phyloP scores from a whole-genome alignment of 352 stramenopile species.

The Phytophthora multivora region DNA sequence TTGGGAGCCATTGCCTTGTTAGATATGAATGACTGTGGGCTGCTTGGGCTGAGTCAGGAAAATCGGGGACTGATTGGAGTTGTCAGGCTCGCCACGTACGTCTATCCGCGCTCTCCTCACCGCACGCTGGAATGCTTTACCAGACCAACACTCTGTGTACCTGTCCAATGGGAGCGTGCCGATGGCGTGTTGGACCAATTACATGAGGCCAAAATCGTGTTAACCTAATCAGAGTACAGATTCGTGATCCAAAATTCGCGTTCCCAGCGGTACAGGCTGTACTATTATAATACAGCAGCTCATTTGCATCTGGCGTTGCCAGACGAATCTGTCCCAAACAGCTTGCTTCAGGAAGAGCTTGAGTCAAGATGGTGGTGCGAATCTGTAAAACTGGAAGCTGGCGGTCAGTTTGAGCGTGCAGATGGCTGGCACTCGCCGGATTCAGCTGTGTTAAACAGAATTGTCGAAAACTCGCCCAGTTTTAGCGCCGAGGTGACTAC shows the following conservation, averaged over 20 bases:
- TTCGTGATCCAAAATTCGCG: conserved; percentile 18
- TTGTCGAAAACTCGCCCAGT: no score
- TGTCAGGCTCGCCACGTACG: no score
- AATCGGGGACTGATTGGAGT: conserved; percentile 5
- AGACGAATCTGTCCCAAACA: conserved; percentile 15
- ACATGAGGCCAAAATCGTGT: not conserved
- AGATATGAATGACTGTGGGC: not conserved
- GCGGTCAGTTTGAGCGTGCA: no score
- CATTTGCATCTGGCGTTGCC: not conserved
- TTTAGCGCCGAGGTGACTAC: conserved; percentile 8
- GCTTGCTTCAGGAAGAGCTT: conserved; percentile 3
- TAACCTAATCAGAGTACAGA: conserved; percentile 20
- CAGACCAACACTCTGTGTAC: conserved; percentile 7
- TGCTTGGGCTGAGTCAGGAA: conserved; percentile 5
- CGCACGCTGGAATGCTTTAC: no score
- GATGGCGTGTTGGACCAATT: conserved; percentile 7
- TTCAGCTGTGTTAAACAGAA: conserved; percentile 3
- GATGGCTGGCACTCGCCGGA: no score
- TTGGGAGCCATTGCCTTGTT: conserved; percentile 24
- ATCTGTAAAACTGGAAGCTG: not conserved
- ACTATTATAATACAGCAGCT: no score
- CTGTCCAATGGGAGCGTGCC: no score
- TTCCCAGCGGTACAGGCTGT: not conserved
- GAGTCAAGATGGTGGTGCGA: conserved; percentile 1
- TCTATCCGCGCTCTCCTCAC: no score